A percentile compares a stretch with the other conserved stretches of the same genome.
phyloP scores from a whole-genome alignment of 352 stramenopile species.

The Phytophthora colocasiae region DNA sequence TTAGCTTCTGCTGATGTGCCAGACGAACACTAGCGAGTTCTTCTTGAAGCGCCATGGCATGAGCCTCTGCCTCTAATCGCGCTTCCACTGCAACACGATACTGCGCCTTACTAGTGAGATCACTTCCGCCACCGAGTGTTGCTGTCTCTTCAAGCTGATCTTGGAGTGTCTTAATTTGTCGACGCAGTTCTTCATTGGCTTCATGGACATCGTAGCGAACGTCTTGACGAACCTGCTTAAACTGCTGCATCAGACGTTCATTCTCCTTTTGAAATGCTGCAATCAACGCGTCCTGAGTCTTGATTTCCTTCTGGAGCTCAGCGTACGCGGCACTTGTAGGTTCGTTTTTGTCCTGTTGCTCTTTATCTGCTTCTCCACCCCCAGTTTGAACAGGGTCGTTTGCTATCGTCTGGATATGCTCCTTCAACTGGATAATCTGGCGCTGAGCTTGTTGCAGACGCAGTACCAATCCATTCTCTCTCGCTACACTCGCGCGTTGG shows the following conservation, averaged over 20 bases:
- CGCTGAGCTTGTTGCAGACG: slow-evolving; percentile 78
- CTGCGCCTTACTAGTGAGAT: slow-evolving; percentile 49
- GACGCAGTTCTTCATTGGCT: slow-evolving; percentile 73
- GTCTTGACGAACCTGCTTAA: slow-evolving; percentile 70
- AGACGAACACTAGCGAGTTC: slow-evolving; percentile 49
- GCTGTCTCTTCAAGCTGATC: slow-evolving; percentile 30
- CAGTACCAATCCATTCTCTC: slow-evolving; percentile 67
- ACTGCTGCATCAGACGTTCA: slow-evolving; percentile 80
- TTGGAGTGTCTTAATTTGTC: slow-evolving; percentile 55
- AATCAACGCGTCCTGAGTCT: slow-evolving; percentile 82
- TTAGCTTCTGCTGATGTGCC: slow-evolving; percentile 58
- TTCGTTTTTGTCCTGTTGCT: slow-evolving; percentile 4
- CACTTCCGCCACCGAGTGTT: slow-evolving; percentile 14
- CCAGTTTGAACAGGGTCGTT: slow-evolving; percentile 1
- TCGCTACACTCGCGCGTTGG: slow-evolving; percentile 45
- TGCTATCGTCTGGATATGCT: slow-evolving; percentile 55
- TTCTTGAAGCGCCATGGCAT: slow-evolving; percentile 61
- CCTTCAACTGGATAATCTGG: slow-evolving; percentile 73
- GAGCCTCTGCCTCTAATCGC: slow-evolving; percentile 64
- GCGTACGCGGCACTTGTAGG: slow-evolving; percentile 7
- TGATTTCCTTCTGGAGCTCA: slow-evolving; percentile 66
- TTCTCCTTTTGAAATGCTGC: slow-evolving; percentile 86
- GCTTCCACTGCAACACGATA: slow-evolving; percentile 69
- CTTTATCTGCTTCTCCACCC: neutral
- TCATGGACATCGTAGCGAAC: slow-evolving; percentile 74